Conservation (phyloP, 257 asterid species). For the Scutellaria minor region DNA sequence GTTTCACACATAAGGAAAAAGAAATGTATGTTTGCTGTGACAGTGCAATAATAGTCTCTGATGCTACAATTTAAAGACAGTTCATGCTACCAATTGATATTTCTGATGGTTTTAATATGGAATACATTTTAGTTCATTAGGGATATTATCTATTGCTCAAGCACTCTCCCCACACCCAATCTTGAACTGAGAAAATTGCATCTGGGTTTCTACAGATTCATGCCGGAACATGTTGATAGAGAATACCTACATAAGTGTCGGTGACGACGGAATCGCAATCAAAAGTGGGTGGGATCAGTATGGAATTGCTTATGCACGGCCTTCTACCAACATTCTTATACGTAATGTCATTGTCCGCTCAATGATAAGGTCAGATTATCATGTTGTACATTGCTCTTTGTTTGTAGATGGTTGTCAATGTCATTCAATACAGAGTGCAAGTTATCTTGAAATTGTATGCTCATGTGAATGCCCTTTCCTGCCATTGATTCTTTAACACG, state of each 20-base stretch:
- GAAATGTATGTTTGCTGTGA: too few relatives aligned
- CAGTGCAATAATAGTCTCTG: not conserved
- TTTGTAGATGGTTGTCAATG: conserved; percentile 22
- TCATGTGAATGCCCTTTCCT: conserved; percentile 8
- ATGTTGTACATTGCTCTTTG: conserved; percentile 6
- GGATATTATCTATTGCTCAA: not conserved
- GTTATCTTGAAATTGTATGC: conserved; percentile 13
- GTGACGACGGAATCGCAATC: conserved; percentile 91
- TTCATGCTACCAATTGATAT: not conserved
- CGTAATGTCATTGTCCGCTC: conserved; percentile 81
- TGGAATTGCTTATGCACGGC: conserved; percentile 89
- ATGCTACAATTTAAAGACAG: not conserved
- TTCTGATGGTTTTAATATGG: conserved; percentile 12
- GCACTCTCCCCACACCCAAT: not conserved
- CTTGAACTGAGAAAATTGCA: too few relatives aligned
- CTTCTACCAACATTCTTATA: conserved; percentile 79
- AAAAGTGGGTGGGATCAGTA: conserved; percentile 99
- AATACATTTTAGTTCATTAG: not conserved
- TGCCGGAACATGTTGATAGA: conserved; percentile 81
- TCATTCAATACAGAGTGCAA: not conserved
- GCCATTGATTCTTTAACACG: not conserved
- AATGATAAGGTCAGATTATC: conserved; percentile 69
- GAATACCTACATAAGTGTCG: conserved; percentile 83
- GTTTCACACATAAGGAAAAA: too few relatives aligned
- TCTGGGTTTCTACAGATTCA: conserved; percentile 64